These are phyloP conservation scores for Chlamydomonas sp. DNA, from an alignment of 139 green algal genomes.

Conservation along the genomic window DNA sequence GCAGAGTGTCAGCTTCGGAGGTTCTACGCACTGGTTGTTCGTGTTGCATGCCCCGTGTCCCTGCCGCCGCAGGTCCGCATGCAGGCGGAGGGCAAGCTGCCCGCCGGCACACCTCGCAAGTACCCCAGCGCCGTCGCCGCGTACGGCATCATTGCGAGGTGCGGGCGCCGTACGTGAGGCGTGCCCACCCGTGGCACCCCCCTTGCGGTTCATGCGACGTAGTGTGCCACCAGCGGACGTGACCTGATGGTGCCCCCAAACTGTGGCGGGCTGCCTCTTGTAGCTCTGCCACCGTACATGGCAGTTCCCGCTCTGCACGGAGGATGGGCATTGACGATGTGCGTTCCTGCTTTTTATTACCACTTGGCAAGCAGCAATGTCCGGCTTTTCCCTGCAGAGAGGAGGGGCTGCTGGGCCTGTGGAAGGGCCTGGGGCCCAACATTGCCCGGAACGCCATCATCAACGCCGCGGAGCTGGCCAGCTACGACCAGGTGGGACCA, in stretches of 20 bases:
- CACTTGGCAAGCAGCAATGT: neutral
- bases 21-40: neutral
- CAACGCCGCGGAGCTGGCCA: conserved; percentile 97
- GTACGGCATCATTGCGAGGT: conserved; percentile 92
- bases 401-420: conserved; percentile 92
- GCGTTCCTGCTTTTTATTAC: neutral
- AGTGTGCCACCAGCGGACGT: too few relatives aligned
- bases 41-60: neutral
- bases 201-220: too few relatives aligned
- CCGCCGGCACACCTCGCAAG: conserved; percentile 75
- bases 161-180: neutral
- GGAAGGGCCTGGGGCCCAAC: conserved; percentile 96
- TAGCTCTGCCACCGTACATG: neutral
- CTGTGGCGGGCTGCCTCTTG: neutral
- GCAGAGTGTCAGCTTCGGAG: neutral
- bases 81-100: conserved; percentile 91
- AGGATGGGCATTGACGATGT: neutral
- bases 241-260: neutral
- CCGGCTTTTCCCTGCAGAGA: conserved; percentile 55
- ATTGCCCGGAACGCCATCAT: conserved; percentile 97
- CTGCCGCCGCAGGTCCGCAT: conserved; percentile 84
- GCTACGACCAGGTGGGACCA: conserved; percentile 90
- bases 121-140: conserved; percentile 89
- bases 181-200: too few relatives aligned
- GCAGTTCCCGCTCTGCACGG: neutral